Conservation (phyloP, 768 basidiomycete genomes). For the Phylloporus rhodoxanthus region DNA sequence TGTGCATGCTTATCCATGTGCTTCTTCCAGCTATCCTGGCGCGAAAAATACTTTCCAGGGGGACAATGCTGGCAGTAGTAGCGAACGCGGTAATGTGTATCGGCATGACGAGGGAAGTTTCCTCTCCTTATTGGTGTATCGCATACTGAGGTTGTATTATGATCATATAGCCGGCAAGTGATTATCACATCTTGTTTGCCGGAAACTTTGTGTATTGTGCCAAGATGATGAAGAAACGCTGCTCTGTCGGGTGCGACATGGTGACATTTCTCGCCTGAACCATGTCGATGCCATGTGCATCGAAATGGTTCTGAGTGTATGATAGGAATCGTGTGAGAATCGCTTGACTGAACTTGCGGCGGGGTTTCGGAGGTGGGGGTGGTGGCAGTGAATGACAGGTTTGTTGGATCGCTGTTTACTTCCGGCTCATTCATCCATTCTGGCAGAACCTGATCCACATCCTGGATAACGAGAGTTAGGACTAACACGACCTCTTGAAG, state of each 20-base stretch:
- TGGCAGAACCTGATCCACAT: not conserved
- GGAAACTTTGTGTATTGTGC: slow-evolving; percentile 5
- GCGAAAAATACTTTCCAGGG: slow-evolving; percentile 15
- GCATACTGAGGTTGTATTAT: slow-evolving; percentile 4
- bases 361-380: not conserved
- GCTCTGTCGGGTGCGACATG: not conserved
- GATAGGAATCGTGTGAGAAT: not conserved
- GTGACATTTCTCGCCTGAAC: not conserved
- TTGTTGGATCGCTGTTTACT: not conserved
- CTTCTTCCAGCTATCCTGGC: slow-evolving; percentile 11
- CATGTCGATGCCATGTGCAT: slow-evolving; percentile 13
- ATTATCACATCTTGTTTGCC: not conserved
- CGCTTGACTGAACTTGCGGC: not conserved
- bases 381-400: not conserved
- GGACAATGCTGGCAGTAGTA: slow-evolving; percentile 13
- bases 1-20: slow-evolving; percentile 14
- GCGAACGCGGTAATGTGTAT: slow-evolving; percentile 16
- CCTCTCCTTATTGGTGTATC: slow-evolving; percentile 1
- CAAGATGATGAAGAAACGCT: slow-evolving; percentile 17
- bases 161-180: slow-evolving; percentile 10
- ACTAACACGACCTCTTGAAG: too few species aligned
- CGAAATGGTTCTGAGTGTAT: not conserved
- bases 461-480: not conserved
- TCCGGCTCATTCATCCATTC: not conserved
- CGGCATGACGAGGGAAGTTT: slow-evolving; percentile 14